phyloP scores from a whole-genome alignment of 495 filamentous ascomycete genomes.

The Recurvomyces mirabilis region DNA sequence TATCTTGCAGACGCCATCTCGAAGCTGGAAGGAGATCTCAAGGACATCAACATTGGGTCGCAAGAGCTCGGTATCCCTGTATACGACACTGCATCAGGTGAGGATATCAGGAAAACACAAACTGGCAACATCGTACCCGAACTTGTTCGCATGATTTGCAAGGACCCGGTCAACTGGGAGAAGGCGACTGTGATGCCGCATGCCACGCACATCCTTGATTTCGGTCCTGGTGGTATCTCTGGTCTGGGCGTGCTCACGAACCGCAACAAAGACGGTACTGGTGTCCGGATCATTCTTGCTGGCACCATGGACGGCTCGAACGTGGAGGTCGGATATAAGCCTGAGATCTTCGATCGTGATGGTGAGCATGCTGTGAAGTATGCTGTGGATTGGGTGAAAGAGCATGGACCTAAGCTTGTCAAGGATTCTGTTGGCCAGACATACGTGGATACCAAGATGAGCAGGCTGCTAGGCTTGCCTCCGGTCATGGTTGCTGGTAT shows the following conservation, averaged over 20 bases:
- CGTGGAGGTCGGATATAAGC: constrained; percentile 86
- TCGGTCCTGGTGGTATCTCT: constrained; percentile 91
- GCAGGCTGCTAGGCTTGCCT: constrained; percentile 75
- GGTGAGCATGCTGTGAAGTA: constrained; percentile 86
- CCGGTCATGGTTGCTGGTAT: constrained; percentile 91
- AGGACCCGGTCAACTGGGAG: constrained; percentile 88
- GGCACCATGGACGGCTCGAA: constrained; percentile 85
- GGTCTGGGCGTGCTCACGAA: constrained; percentile 94
- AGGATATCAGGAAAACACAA: constrained; percentile 60
- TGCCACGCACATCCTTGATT: constrained; percentile 90
- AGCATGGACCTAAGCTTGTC: constrained; percentile 77
- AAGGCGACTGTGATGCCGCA: constrained; percentile 76
- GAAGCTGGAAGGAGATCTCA: constrained; percentile 74
- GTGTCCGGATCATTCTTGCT: constrained; percentile 87
- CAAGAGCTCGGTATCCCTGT: constrained; percentile 66
- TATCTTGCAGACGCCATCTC: constrained; percentile 72
- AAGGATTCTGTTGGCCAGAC: constrained; percentile 77
- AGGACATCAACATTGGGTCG: constrained; percentile 60
- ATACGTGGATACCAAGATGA: constrained; percentile 97
- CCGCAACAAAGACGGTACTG: constrained; percentile 95
- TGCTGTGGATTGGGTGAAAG: constrained; percentile 96
- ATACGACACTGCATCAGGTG: constrained; percentile 75
- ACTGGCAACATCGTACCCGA: constrained; percentile 61
- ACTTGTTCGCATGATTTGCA: constrained; percentile 84
- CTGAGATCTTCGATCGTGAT: constrained; percentile 92